A percentile compares a stretch with the other conserved stretches of the same genome.
Conservation (phyloP, 495 filamentous ascomycete species). For the Tuber calosporum region DNA sequence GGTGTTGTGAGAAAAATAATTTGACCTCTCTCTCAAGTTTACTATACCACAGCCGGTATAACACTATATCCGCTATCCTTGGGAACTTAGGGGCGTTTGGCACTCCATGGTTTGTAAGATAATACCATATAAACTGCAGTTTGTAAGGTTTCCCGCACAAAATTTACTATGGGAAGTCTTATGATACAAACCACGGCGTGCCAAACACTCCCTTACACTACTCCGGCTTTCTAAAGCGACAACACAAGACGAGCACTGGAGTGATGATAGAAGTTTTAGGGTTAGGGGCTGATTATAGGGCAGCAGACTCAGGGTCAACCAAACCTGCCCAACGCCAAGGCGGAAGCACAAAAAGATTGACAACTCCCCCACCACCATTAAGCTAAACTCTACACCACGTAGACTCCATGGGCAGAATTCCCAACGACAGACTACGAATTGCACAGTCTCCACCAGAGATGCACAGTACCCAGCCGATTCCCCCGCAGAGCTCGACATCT, state of each 20-base stretch:
- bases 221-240: background rate
- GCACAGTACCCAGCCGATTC: slow-evolving; percentile 24
- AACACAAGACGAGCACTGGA: background rate
- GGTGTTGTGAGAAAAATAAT: background rate
- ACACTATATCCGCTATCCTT: background rate
- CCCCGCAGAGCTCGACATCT: slow-evolving; percentile 20
- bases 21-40: background rate
- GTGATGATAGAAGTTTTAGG: background rate
- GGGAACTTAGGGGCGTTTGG: no score
- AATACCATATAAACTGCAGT: no score
- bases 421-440: slow-evolving; percentile 2
- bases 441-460: slow-evolving; percentile 13
- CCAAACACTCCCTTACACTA: no score
- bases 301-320: background rate
- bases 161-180: no score
- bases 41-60: background rate
- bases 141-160: no score
- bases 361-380: background rate
- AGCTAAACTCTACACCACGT: background rate
- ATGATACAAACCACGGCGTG: no score
- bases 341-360: background rate
- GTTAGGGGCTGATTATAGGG: background rate
- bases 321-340: background rate
- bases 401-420: slow-evolving; percentile 1
- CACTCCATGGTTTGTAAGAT: no score